These are phyloP conservation scores for Chlamydomonas eustigma DNA, from an alignment of 139 green algal genomes.

Conservation along the genomic window DNA sequence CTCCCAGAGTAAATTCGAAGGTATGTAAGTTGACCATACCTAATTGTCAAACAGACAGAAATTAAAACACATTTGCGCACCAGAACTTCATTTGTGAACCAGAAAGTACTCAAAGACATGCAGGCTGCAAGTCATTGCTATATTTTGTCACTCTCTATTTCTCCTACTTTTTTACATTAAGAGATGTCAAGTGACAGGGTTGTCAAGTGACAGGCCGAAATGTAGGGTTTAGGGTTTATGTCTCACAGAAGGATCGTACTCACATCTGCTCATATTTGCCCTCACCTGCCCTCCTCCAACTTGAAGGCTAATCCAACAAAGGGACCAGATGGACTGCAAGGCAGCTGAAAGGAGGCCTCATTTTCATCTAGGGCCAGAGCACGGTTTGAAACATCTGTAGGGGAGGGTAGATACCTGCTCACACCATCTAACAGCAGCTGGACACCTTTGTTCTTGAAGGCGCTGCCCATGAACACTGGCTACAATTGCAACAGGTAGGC, in stretches of 20 bases:
- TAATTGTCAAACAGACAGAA: constrained; percentile 5
- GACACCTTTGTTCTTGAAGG: constrained; percentile 34
- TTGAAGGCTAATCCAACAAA: constrained; percentile 90
- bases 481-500: background rate
- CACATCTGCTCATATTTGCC: background rate
- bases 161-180: too few species aligned
- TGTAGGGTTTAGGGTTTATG: too few species aligned
- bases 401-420: constrained; percentile 86
- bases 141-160: too few species aligned
- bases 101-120: too few species aligned
- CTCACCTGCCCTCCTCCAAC: constrained; percentile 87
- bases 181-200: too few species aligned
- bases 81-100: too few species aligned
- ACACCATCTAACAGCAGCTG: constrained; percentile 87
- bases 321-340: constrained; percentile 42
- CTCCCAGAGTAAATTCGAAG: constrained; percentile 91
- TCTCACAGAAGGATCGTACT: too few species aligned
- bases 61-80: too few species aligned
- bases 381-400: constrained; percentile 70
- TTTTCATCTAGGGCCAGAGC: constrained; percentile 66
- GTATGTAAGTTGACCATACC: constrained; percentile 98
- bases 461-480: constrained; percentile 94
- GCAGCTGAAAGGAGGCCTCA: constrained; percentile 63
- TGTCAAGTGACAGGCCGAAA: too few species aligned
- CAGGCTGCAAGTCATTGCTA: too few species aligned